Evolutionary conservation across 345 rosid species (phyloP).

Genomic region (Salix exigua): DNA sequence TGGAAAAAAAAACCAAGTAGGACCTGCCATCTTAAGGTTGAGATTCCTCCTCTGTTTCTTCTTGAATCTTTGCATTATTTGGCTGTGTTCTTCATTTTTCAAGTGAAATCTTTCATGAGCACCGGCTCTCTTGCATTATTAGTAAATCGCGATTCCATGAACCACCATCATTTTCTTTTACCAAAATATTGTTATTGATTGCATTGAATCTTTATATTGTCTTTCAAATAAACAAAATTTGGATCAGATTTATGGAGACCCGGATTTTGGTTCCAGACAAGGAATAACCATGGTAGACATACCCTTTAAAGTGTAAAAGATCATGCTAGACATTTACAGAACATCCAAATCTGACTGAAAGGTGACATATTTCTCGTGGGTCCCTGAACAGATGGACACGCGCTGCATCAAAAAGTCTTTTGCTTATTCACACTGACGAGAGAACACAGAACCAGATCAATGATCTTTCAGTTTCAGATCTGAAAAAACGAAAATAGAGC

Average conservation of each 20-base stretch:
- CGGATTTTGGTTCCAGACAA: background rate
- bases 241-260: background rate
- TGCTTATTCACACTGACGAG: background rate
- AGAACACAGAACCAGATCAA: background rate
- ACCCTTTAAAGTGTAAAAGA: background rate
- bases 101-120: background rate
- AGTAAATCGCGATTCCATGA: background rate
- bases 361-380: background rate
- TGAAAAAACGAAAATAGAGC: background rate
- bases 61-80: background rate
- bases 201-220: background rate
- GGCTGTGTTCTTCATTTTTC: background rate
- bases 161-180: background rate
- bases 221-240: background rate
- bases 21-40: background rate
- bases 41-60: background rate
- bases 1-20: background rate
- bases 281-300: background rate
- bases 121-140: background rate
- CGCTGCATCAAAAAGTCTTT: background rate
- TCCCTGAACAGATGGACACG: background rate
- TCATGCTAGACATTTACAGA: background rate
- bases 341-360: constrained; percentile 10
- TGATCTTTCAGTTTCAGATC: background rate
- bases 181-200: background rate